phyloP scores from a whole-genome alignment of 495 filamentous ascomycete genomes.

The Pyrenopolyporus hunteri region DNA sequence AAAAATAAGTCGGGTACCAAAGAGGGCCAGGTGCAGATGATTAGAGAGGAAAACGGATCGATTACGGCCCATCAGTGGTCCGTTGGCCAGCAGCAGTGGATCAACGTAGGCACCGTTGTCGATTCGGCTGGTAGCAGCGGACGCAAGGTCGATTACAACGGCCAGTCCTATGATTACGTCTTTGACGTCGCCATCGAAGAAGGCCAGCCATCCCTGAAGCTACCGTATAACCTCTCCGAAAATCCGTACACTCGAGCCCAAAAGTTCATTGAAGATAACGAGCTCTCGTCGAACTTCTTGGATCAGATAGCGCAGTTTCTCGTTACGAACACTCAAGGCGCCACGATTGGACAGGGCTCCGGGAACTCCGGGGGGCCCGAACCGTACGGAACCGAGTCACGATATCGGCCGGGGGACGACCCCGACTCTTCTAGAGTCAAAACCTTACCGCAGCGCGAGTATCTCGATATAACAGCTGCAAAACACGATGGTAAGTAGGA shows the following conservation, averaged over 20 bases:
- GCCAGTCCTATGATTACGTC: slow-evolving; percentile 95
- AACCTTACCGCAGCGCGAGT: slow-evolving; percentile 80
- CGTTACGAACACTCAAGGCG: slow-evolving; percentile 83
- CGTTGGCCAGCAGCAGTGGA: slow-evolving; percentile 66
- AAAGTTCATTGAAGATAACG: slow-evolving; percentile 90
- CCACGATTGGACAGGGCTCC: slow-evolving; percentile 67
- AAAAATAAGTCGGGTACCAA: slow-evolving; percentile 80
- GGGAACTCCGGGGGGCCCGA: slow-evolving; percentile 59
- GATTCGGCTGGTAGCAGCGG: slow-evolving; percentile 84
- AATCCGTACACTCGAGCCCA: slow-evolving; percentile 92
- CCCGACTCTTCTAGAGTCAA: slow-evolving; percentile 57
- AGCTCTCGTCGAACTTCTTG: slow-evolving; percentile 86
- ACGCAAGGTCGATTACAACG: slow-evolving; percentile 70
- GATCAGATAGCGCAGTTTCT: slow-evolving; percentile 97
- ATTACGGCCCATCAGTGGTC: slow-evolving; percentile 87
- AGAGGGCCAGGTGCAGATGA: slow-evolving; percentile 93
- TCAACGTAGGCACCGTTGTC: slow-evolving; percentile 90
- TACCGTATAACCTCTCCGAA: slow-evolving; percentile 90
- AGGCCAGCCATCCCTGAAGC: slow-evolving; percentile 88
- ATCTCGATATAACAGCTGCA: slow-evolving; percentile 68
- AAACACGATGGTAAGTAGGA: slow-evolving; percentile 52
- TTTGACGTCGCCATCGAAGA: slow-evolving; percentile 99
- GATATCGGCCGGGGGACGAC: slow-evolving; percentile 72
- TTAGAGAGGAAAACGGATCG: slow-evolving; percentile 76
- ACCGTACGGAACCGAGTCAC: slow-evolving; percentile 76